Evolutionary conservation across 2,329 filamentous ascomycete genomes (phyloP).

Genomic region (Aureobasidium sp.): DNA sequence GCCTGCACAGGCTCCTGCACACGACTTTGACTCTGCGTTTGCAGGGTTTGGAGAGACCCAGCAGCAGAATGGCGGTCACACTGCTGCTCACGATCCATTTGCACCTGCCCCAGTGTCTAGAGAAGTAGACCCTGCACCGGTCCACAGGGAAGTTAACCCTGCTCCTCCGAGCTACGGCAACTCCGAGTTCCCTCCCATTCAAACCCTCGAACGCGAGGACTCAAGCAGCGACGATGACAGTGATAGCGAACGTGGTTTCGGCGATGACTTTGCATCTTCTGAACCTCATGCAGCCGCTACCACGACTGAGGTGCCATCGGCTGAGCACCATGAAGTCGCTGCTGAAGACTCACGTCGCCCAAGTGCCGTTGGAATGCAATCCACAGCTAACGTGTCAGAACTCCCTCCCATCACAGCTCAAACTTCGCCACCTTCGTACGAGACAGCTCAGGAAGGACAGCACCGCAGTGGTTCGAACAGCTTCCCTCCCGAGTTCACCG

Average conservation of each 20-base stretch:
- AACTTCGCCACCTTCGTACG: conserved; percentile 52
- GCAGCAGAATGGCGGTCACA: conserved; percentile 19
- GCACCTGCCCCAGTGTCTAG: conserved; percentile 34
- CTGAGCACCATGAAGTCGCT: conserved; percentile 1
- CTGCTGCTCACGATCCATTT: conserved; percentile 24
- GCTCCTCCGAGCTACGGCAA: conserved; percentile 22
- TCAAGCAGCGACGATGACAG: conserved; percentile 67
- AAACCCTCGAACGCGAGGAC: conserved; percentile 73
- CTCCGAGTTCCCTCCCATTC: conserved; percentile 83
- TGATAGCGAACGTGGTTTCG: conserved; percentile 67
- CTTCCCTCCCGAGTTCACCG: conserved; percentile 50
- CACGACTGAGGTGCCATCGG: conserved; percentile 5
- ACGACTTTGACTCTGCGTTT: conserved; percentile 81
- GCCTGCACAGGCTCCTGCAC: not conserved
- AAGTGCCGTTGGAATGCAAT: conserved; percentile 22
- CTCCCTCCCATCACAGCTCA: conserved; percentile 51
- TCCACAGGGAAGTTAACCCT: conserved; percentile 21
- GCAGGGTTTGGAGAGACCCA: conserved; percentile 56
- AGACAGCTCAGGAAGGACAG: conserved; percentile 33
- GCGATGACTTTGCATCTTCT: conserved; percentile 81
- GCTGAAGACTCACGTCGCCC: conserved; percentile 5
- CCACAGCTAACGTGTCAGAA: conserved; percentile 29
- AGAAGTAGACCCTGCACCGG: conserved; percentile 18
- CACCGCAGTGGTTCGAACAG: conserved; percentile 26
- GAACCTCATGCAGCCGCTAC: conserved; percentile 27